Evolutionary conservation across 768 basidiomycete genomes (phyloP).

Genomic region (Coprinellus micaceus): DNA sequence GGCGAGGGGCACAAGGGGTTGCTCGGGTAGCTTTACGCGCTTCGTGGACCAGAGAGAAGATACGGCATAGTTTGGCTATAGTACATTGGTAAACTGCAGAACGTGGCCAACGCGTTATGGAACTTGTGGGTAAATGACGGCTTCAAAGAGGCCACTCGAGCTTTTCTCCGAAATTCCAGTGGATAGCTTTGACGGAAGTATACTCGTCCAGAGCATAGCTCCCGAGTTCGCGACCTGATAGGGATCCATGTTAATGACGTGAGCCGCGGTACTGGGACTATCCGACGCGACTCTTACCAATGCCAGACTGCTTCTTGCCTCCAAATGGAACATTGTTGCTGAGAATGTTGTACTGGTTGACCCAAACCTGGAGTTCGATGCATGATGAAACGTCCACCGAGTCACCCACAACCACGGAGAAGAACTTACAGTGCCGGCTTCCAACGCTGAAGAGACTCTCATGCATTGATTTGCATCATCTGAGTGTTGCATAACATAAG

Average conservation of each 20-base stretch:
- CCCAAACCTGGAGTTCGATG: conserved; percentile 62
- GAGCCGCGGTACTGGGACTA: neutral
- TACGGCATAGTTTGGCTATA: no score
- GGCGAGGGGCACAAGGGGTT: no score
- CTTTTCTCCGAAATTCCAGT: conserved; percentile 85
- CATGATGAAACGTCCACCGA: no score
- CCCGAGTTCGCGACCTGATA: conserved; percentile 79
- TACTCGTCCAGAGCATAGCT: conserved; percentile 83
- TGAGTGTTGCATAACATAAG: conserved; percentile 15
- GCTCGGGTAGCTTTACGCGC: no score
- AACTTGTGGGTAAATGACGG: no score
- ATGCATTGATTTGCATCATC: conserved; percentile 87
- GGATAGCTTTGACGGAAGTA: conserved; percentile 75
- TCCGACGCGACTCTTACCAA: conserved; percentile 45
- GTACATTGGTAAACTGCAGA: no score
- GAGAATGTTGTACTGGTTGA: conserved; percentile 84
- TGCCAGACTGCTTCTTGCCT: conserved; percentile 90
- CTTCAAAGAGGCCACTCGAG: conserved; percentile 71
- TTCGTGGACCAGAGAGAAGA: no score
- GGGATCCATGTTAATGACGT: neutral
- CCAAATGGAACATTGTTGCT: conserved; percentile 93
- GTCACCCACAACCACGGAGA: no score
- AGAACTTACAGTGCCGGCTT: conserved; percentile 77
- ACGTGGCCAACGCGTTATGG: no score
- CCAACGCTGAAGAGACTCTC: conserved; percentile 79